Evolutionary conservation across 2,329 filamentous ascomycete genomes (phyloP).

Genomic region (Epichloe brachyelytri): DNA sequence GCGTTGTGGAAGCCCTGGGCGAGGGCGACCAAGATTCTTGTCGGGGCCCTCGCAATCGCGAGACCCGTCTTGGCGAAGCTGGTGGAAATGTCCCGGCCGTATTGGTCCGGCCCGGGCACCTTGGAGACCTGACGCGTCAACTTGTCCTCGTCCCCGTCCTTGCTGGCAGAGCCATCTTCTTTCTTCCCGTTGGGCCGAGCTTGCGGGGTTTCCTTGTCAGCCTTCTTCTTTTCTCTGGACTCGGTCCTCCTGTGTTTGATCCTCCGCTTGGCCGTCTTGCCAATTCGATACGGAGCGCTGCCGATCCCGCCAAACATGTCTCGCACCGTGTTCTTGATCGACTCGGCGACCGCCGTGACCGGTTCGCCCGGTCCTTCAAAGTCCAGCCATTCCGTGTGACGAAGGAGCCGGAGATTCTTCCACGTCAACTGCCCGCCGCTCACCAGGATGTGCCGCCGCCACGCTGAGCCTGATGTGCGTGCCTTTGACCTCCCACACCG

Average conservation of each 20-base stretch:
- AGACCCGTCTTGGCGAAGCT: slow-evolving; percentile 37
- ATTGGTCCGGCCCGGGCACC: slow-evolving; percentile 17
- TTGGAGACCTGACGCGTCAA: not conserved
- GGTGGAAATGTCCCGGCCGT: slow-evolving; percentile 36
- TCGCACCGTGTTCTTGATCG: slow-evolving; percentile 44
- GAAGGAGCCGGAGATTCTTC: slow-evolving; percentile 48
- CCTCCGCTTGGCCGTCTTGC: slow-evolving; percentile 42
- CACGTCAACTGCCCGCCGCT: slow-evolving; percentile 48
- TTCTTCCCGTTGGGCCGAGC: not conserved
- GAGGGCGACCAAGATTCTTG: slow-evolving; percentile 47
- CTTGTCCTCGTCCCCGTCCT: slow-evolving; percentile 1
- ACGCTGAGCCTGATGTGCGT: slow-evolving; percentile 48
- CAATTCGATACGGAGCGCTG: slow-evolving; percentile 48
- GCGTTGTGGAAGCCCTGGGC: slow-evolving; percentile 61
- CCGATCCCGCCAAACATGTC: slow-evolving; percentile 50
- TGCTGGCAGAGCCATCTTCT: slow-evolving; percentile 4
- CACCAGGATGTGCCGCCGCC: slow-evolving; percentile 49
- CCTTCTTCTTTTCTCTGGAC: slow-evolving; percentile 32
- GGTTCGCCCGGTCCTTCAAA: slow-evolving; percentile 66
- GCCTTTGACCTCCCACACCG: slow-evolving; percentile 52
- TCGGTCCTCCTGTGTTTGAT: slow-evolving; percentile 24
- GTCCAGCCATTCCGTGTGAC: slow-evolving; percentile 64
- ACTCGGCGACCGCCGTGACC: slow-evolving; percentile 51
- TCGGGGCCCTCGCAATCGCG: slow-evolving; percentile 42
- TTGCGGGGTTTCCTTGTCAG: not conserved